Base-by-base conservation (phyloP, 345 rosid genomes). In the Pugionium cornutum region DNA sequence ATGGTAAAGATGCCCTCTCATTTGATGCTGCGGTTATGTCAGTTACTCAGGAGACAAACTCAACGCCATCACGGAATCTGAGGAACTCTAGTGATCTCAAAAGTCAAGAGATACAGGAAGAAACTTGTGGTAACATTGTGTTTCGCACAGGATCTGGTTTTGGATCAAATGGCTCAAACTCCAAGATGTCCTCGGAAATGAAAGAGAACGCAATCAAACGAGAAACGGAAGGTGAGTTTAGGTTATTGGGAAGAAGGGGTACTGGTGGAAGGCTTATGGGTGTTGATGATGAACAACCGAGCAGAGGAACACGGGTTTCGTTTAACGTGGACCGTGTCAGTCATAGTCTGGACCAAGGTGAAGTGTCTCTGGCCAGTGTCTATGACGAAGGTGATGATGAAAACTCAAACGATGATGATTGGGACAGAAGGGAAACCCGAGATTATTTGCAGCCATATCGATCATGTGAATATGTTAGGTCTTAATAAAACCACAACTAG, bases 171-270 rank as follows among this genome's bases (percentile, higher is more conserved):
- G 88, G 95, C 45, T 77, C 78, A 7, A 66, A 60, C 54, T 76
- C 86, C 43, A 82, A 76, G 60, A 75, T 78, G 69, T 64, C 82
- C 60, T 37, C 80, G 0, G 94, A 79, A 30, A 75, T 79, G 55
- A 91, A 85, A 75, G 96, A 91, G 65, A 91, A 90, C 66, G 98
- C 98, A 3, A 91, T 91, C 44, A 85, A 88, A 74, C 81, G 98
- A 75, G 98, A 91, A 80, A 91, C 98, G 2, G 98, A 91, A 85
- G 98, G 96, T 4, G 95, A 85, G 51, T 91, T 91, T 76, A 80
- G 98, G 80, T 75, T 91, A 80, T 66, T 91, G 80, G 92, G 95
- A 53, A 78, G 92, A 68, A 85, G 94, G 61, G 87, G 76, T 68
- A 58, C 66, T 33, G 96, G 87, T 58, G 82, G 88, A 66, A 60